A percentile compares a stretch with the other conserved stretches of the same genome.
Conservation (phyloP, 2,329 filamentous ascomycete genomes). For the Diaporthe sp. region DNA sequence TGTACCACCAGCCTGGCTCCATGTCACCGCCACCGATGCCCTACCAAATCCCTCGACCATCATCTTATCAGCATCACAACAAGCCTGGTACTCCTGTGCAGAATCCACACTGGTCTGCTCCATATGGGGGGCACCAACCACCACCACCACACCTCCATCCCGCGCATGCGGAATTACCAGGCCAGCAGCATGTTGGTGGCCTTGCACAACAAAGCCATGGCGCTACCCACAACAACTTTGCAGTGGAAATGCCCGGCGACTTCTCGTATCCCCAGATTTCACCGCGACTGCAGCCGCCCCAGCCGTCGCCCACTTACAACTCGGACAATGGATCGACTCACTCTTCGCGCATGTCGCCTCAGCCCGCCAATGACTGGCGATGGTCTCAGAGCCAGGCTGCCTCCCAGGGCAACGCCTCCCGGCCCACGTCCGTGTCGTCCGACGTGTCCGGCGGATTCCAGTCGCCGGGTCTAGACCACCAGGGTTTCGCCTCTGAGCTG, state of each 20-base stretch:
- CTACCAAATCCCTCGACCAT: conserved; percentile 58
- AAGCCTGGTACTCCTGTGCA: conserved; percentile 50
- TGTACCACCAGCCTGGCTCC: conserved; percentile 29
- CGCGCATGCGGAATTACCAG: conserved; percentile 57
- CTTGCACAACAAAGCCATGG: neutral
- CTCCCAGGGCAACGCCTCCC: conserved; percentile 47
- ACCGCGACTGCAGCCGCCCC: conserved; percentile 47
- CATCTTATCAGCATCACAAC: conserved; percentile 50
- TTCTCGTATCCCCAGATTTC: conserved; percentile 57
- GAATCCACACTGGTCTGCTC: conserved; percentile 45
- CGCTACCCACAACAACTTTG: conserved; percentile 41
- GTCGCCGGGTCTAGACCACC: conserved; percentile 57
- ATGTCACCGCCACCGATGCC: conserved; percentile 42
- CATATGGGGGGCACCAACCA: conserved; percentile 42
- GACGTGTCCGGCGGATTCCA: conserved; percentile 49
- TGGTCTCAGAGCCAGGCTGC: conserved; percentile 57
- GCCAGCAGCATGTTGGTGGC: conserved; percentile 19
- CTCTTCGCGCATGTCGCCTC: conserved; percentile 44
- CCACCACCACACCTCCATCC: conserved; percentile 48
- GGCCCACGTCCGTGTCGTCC: conserved; percentile 54
- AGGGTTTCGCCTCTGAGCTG: conserved; percentile 59
- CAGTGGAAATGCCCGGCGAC: conserved; percentile 62
- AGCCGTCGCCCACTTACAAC: conserved; percentile 48
- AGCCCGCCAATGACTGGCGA: conserved; percentile 51
- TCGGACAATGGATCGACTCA: conserved; percentile 48